These are phyloP conservation scores for Ceratobasidium sp. DNA, from an alignment of 1,284 basidiomycete genomes.

Conservation along the genomic window DNA sequence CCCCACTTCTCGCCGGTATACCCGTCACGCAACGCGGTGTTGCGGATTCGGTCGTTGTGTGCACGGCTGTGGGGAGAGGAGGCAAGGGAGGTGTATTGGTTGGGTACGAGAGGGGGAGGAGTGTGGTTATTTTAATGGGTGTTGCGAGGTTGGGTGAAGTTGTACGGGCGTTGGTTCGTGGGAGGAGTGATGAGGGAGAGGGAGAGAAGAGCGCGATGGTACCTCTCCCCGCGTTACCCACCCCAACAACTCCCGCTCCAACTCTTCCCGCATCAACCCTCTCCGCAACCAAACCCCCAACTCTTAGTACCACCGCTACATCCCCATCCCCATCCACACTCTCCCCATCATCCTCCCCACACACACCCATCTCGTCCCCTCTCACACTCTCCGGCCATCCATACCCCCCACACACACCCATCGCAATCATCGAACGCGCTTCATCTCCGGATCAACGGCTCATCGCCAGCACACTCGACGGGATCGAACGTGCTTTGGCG, in stretches of 20 bases:
- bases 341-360: constrained; percentile 33
- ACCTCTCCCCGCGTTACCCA: neutral
- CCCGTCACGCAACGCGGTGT: constrained; percentile 97
- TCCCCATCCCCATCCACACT: constrained; percentile 9
- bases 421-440: constrained; percentile 94
- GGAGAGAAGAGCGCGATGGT: constrained; percentile 57
- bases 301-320: neutral
- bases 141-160: constrained; percentile 87
- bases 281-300: constrained; percentile 18
- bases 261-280: constrained; percentile 24
- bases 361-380: constrained; percentile 53
- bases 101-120: constrained; percentile 85
- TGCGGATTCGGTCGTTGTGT: constrained; percentile 88
- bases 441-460: constrained; percentile 93
- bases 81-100: constrained; percentile 89
- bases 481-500: constrained; percentile 80
- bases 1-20: constrained; percentile 89
- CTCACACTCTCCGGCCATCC: constrained; percentile 61
- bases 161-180: constrained; percentile 61
- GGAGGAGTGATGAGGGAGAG: constrained; percentile 51
- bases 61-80: constrained; percentile 91
- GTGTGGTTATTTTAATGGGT: constrained; percentile 92
- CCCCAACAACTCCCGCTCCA: constrained; percentile 23
- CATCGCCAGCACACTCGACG: constrained; percentile 81
- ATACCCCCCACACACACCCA: constrained; percentile 84